phyloP scores from a whole-genome alignment of 2,329 filamentous ascomycete species.

The Diaporthe eres region DNA sequence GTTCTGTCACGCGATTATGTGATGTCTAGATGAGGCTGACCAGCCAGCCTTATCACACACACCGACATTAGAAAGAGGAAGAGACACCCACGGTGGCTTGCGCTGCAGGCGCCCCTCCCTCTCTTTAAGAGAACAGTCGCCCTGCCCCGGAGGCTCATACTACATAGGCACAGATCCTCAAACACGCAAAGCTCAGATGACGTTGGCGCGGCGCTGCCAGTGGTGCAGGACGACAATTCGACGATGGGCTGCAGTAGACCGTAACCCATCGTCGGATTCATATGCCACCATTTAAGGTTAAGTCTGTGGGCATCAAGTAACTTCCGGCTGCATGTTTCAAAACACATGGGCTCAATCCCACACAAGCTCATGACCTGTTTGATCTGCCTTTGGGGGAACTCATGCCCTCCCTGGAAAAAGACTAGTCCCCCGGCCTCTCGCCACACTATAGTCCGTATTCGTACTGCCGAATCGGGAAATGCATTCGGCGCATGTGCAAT shows the following conservation, averaged over 20 bases:
- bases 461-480: background rate
- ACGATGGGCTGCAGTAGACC: background rate
- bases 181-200: constrained; percentile 15
- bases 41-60: constrained; percentile 27
- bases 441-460: constrained; percentile 6
- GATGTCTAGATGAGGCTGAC: constrained; percentile 30
- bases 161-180: background rate
- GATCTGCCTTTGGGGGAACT: background rate
- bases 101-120: background rate
- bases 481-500: constrained; percentile 1
- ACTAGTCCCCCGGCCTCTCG: constrained; percentile 46
- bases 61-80: constrained; percentile 10
- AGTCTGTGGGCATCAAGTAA: constrained; percentile 14
- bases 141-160: background rate
- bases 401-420: background rate
- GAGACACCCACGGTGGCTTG: background rate
- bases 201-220: constrained; percentile 4
- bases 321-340: constrained; percentile 28
- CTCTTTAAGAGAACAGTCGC: constrained; percentile 17
- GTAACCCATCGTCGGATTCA: background rate
- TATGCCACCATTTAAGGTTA: background rate
- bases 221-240: background rate
- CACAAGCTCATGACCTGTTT: constrained; percentile 29
- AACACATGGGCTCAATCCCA: constrained; percentile 22
- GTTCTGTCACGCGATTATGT: constrained; percentile 18